Conservation (phyloP, 1,139 yeast species). For the Hanseniaspora uvarum region DNA sequence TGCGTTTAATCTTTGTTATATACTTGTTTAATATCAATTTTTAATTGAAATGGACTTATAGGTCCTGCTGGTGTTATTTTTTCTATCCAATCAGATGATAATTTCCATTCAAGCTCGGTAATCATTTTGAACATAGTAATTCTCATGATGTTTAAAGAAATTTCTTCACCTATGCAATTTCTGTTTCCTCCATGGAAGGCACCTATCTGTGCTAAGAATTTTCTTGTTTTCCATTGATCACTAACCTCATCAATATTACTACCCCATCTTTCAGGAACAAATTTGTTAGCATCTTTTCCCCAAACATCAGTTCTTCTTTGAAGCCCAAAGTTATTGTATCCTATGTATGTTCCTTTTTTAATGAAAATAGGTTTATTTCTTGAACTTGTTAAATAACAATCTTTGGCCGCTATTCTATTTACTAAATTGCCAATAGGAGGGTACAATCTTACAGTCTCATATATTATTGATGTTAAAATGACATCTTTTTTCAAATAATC, state of each 20-base stretch:
- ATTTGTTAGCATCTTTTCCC: slow-evolving; percentile 42
- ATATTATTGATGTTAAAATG: slow-evolving; percentile 35
- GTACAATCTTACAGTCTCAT: slow-evolving; percentile 43
- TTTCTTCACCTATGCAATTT: slow-evolving; percentile 54
- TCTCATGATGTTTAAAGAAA: slow-evolving; percentile 43
- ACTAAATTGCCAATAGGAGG: slow-evolving; percentile 55
- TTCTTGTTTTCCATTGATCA: slow-evolving; percentile 36
- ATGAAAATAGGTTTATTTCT: slow-evolving; percentile 32
- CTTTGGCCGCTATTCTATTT: slow-evolving; percentile 39
- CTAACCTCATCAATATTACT: slow-evolving; percentile 32
- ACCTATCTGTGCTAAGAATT: slow-evolving; percentile 39
- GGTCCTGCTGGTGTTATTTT: slow-evolving; percentile 44
- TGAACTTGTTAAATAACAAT: slow-evolving; percentile 22
- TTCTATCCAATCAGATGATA: slow-evolving; percentile 43
- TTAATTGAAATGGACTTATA: slow-evolving; percentile 32
- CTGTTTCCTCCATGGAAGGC: slow-evolving; percentile 55
- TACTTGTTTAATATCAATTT: slow-evolving; percentile 21
- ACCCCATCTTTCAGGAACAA: slow-evolving; percentile 54
- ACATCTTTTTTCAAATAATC: slow-evolving; percentile 26
- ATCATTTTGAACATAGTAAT: slow-evolving; percentile 35
- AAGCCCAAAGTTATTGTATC: slow-evolving; percentile 48
- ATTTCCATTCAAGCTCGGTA: slow-evolving; percentile 31
- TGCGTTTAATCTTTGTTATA: slow-evolving; percentile 9
- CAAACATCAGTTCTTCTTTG: slow-evolving; percentile 43
- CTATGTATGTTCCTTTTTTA: slow-evolving; percentile 48